Evolutionary conservation across 1,284 basidiomycete genomes (phyloP).

Genomic region (Fomitopsis schrenkii): DNA sequence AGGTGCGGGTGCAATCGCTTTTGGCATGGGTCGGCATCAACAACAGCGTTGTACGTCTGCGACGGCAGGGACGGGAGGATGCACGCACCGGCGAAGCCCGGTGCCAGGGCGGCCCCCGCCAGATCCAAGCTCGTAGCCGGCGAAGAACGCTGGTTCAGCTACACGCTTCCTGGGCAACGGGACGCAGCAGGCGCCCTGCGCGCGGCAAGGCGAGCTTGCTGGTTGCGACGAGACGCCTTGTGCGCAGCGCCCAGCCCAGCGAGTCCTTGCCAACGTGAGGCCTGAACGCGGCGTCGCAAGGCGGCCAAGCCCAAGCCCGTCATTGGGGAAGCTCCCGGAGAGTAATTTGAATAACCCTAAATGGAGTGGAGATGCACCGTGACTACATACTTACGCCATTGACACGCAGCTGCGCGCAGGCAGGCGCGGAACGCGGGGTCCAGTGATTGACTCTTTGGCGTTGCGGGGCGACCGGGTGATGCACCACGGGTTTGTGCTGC

Average conservation of each 20-base stretch:
- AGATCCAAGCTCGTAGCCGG: background rate
- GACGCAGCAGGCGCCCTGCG: background rate
- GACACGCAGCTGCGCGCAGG: background rate
- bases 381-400: too few relatives aligned
- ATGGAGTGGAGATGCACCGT: background rate
- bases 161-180: background rate
- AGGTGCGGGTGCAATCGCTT: background rate
- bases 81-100: background rate
- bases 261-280: too few relatives aligned
- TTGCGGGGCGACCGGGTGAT: background rate
- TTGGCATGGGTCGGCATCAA: background rate
- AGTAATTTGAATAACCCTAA: background rate
- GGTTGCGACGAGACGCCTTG: background rate
- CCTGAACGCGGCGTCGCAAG: background rate
- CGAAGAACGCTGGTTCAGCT: background rate
- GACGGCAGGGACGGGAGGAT: background rate
- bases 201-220: background rate
- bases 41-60: background rate
- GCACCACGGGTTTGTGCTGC: background rate
- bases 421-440: background rate
- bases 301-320: background rate
- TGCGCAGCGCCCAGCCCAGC: too few relatives aligned
- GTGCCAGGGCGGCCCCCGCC: background rate
- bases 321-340: background rate
- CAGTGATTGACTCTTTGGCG: background rate